These are phyloP conservation scores for Lactifluus piperatus DNA, from an alignment of 768 basidiomycete species.

Conservation along the genomic window DNA sequence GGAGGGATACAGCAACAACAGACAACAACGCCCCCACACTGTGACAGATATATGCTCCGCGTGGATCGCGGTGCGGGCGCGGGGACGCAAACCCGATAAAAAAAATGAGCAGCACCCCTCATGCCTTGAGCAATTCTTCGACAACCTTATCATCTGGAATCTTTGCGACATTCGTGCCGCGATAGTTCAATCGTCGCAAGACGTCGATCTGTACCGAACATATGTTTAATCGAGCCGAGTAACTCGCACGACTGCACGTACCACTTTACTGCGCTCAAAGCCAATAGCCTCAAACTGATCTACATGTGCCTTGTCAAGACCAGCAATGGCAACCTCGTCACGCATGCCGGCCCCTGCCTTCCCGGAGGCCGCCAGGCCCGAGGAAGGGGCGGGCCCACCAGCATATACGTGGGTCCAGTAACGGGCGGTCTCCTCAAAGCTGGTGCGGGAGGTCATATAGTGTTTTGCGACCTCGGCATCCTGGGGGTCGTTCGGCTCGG, in stretches of 20 bases:
- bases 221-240: neutral
- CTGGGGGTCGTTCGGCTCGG: slow-evolving; percentile 94
- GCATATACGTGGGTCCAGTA: slow-evolving; percentile 96
- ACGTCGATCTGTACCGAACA: slow-evolving; percentile 60
- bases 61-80: neutral
- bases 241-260: slow-evolving; percentile 25
- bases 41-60: neutral
- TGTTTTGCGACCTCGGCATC: slow-evolving; percentile 98
- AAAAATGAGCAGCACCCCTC: slow-evolving; percentile 9
- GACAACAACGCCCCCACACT: neutral
- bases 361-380: slow-evolving; percentile 14
- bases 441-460: slow-evolving; percentile 77
- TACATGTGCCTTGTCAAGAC: slow-evolving; percentile 76
- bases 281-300: slow-evolving; percentile 77
- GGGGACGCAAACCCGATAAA: slow-evolving; percentile 6
- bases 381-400: slow-evolving; percentile 45
- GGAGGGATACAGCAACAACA: slow-evolving; percentile 7
- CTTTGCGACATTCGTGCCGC: slow-evolving; percentile 70
- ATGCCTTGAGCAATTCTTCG: slow-evolving; percentile 70
- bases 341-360: slow-evolving; percentile 23
- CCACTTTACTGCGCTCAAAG: slow-evolving; percentile 77
- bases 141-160: slow-evolving; percentile 79
- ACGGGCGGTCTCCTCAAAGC: slow-evolving; percentile 86
- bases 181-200: slow-evolving; percentile 81
- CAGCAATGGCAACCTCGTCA: slow-evolving; percentile 59